phyloP scores from a whole-genome alignment of 1,284 basidiomycete genomes.

The Porogramme epimiltina region DNA sequence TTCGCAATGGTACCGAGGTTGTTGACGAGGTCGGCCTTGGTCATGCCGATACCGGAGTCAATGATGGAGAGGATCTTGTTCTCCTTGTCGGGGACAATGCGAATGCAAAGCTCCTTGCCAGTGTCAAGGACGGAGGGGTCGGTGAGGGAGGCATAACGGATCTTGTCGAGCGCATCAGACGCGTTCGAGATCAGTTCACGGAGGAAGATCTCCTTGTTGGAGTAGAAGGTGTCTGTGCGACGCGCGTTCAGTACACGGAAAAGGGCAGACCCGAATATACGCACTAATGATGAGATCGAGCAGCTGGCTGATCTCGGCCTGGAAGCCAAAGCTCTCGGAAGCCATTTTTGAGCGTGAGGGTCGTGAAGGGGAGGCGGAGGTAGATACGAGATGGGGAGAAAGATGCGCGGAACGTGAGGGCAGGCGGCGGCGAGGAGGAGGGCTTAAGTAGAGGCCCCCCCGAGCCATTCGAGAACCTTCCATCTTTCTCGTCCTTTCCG shows the following conservation, averaged over 20 bases:
- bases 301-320: slow-evolving; percentile 96
- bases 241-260: slow-evolving; percentile 11
- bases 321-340: slow-evolving; percentile 87
- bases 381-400: slow-evolving; percentile 11
- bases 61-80: slow-evolving; percentile 91
- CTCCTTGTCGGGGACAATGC: slow-evolving; percentile 94
- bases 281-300: slow-evolving; percentile 90
- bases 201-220: slow-evolving; percentile 98
- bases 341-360: slow-evolving; percentile 53
- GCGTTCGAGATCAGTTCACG: slow-evolving; percentile 92
- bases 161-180: slow-evolving; percentile 97
- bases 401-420: slow-evolving; percentile 19
- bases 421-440: slow-evolving; percentile 1
- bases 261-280: slow-evolving; percentile 29
- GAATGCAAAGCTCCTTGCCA: slow-evolving; percentile 90
- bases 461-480: slow-evolving; percentile 34
- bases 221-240: slow-evolving; percentile 90
- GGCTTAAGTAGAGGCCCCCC: slow-evolving; percentile 26
- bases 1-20: slow-evolving; percentile 99
- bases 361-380: slow-evolving; percentile 10
- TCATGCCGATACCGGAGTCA: slow-evolving; percentile 99
- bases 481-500: slow-evolving; percentile 32
- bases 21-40: slow-evolving; percentile 97
- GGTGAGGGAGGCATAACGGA: slow-evolving; percentile 92
- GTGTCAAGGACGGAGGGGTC: slow-evolving; percentile 86